Conservation (phyloP, 2,329 filamentous ascomycete genomes). For the Cryphonectria japonica region DNA sequence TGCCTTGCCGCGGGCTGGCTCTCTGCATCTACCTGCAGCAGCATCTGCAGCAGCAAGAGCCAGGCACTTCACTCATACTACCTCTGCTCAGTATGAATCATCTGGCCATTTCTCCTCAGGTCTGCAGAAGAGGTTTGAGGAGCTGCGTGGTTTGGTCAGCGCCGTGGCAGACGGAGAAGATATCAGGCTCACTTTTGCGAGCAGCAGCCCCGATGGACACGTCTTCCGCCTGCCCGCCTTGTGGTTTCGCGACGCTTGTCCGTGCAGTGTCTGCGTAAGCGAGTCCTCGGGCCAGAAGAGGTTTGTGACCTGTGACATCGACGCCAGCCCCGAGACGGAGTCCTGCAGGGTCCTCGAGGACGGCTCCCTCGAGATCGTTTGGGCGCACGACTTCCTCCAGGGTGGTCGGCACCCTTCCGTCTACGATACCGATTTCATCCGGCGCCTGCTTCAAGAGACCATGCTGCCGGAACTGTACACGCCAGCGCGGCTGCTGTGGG, state of each 20-base stretch:
- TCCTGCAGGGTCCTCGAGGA: slow-evolving; percentile 39
- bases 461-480: slow-evolving; percentile 39
- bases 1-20: not conserved
- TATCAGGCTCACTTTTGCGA: not conserved
- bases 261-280: slow-evolving; percentile 57
- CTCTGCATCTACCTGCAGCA: not conserved
- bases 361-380: slow-evolving; percentile 60
- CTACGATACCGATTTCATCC: slow-evolving; percentile 39
- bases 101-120: not conserved
- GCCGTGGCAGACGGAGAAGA: not conserved
- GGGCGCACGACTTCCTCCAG: slow-evolving; percentile 53
- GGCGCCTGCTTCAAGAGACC: slow-evolving; percentile 34
- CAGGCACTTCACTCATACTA: not conserved
- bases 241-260: slow-evolving; percentile 58
- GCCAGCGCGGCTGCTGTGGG: slow-evolving; percentile 47
- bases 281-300: slow-evolving; percentile 63
- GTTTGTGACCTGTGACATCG: slow-evolving; percentile 49
- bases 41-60: not conserved
- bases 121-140: not conserved
- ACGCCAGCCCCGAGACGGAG: slow-evolving; percentile 39
- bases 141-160: not conserved
- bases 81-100: not conserved
- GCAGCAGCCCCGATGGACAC: not conserved
- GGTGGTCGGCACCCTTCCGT: slow-evolving; percentile 39
- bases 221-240: not conserved